Evolutionary conservation across 768 basidiomycete species (phyloP).

Genomic region (Auriscalpium vulgare): DNA sequence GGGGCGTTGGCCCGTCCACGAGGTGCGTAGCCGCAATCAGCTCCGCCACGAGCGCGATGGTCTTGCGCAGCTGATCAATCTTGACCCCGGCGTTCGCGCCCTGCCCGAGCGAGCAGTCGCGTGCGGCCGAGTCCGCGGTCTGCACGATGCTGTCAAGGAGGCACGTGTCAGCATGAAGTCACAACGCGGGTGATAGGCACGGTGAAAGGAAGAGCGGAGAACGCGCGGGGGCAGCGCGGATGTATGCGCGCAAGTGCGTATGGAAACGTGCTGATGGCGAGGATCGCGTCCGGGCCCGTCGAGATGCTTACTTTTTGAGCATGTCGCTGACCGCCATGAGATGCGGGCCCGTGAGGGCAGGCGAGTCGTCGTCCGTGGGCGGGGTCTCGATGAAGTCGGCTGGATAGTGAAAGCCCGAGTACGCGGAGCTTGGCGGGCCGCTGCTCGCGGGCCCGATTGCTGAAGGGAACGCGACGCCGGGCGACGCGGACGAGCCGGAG

Average conservation of each 20-base stretch:
- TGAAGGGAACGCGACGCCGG: constrained; percentile 21
- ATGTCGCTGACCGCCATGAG: constrained; percentile 42
- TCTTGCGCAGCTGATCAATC: constrained; percentile 48
- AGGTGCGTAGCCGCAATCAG: constrained; percentile 41
- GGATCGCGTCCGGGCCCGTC: no score
- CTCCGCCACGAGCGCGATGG: constrained; percentile 44
- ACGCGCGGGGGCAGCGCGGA: not conserved
- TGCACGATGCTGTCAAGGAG: constrained; percentile 43
- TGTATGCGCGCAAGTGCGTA: no score
- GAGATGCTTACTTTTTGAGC: constrained; percentile 42
- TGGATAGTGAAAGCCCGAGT: constrained; percentile 21
- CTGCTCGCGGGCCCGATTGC: constrained; percentile 6
- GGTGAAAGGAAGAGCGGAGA: not conserved
- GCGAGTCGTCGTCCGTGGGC: constrained; percentile 20
- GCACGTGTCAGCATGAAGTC: not conserved
- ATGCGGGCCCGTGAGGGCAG: constrained; percentile 33
- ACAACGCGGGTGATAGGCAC: no score
- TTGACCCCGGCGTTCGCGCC: constrained; percentile 39
- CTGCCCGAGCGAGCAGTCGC: constrained; percentile 39
- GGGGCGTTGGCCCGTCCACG: constrained; percentile 21
- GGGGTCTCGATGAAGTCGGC: constrained; percentile 17
- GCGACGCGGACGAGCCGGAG: constrained; percentile 26
- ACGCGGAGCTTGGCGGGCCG: constrained; percentile 19
- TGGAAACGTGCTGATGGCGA: constrained; percentile 8
- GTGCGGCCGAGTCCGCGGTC: constrained; percentile 50